These are phyloP conservation scores for Fusarium nisikadoi DNA, from an alignment of 2,329 filamentous ascomycete genomes.

Conservation along the genomic window DNA sequence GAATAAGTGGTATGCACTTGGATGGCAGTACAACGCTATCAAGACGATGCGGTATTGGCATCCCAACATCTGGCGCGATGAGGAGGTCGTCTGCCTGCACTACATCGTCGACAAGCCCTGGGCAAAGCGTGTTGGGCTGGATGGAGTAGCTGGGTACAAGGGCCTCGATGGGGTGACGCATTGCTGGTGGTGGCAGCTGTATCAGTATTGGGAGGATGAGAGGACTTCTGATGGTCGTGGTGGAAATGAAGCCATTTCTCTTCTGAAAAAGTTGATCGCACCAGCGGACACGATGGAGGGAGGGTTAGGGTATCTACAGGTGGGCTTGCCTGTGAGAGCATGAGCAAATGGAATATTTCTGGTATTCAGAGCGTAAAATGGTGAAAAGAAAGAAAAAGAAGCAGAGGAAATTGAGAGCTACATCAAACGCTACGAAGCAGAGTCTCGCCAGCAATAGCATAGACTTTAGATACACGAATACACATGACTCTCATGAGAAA, in stretches of 20 bases:
- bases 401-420: rapidly evolving
- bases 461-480: background rate
- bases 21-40: slow-evolving; percentile 40
- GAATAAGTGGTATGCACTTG: slow-evolving; percentile 33
- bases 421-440: background rate
- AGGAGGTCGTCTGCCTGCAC: slow-evolving; percentile 36
- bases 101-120: slow-evolving; percentile 41
- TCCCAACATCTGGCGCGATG: slow-evolving; percentile 34
- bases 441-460: background rate
- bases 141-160: slow-evolving; percentile 33
- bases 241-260: slow-evolving; percentile 10
- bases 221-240: slow-evolving; percentile 2
- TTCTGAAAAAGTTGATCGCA: slow-evolving; percentile 11
- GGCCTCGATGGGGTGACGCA: slow-evolving; percentile 31
- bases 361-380: background rate
- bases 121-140: slow-evolving; percentile 21
- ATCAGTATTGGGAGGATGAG: slow-evolving; percentile 31
- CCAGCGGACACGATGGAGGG: background rate
- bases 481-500: background rate
- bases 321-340: slow-evolving; percentile 8
- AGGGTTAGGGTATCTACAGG: background rate
- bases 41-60: slow-evolving; percentile 42
- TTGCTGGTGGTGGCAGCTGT: slow-evolving; percentile 38
- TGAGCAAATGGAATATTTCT: background rate
- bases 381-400: background rate